Conservation (phyloP, 257 asterid genomes). For the Salvia miltiorrhiza region DNA sequence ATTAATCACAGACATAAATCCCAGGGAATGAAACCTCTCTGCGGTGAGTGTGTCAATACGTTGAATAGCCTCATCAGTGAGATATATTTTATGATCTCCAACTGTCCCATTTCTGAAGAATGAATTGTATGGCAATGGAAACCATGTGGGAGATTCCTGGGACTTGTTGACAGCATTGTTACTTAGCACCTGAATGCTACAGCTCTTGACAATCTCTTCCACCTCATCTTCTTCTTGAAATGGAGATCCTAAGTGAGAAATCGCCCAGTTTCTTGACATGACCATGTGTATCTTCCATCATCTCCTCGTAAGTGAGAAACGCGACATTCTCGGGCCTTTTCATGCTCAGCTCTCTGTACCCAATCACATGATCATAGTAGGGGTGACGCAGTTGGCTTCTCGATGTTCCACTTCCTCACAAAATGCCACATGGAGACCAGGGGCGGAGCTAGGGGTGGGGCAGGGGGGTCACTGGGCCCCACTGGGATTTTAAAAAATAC, state of each 20-base stretch:
- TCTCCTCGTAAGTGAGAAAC: slow-evolving; percentile 36
- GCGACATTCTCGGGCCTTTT: slow-evolving; percentile 18
- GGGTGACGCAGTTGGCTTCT: slow-evolving; percentile 1
- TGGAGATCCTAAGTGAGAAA: slow-evolving; percentile 36
- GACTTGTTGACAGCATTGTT: slow-evolving; percentile 33
- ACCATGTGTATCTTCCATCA: slow-evolving; percentile 15
- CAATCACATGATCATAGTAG: slow-evolving; percentile 42
- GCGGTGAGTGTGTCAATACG: slow-evolving; percentile 28
- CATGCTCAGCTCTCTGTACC: slow-evolving; percentile 29
- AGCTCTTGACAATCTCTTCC: slow-evolving; percentile 24
- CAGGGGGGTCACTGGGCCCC: too few relatives aligned
- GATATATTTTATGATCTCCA: slow-evolving; percentile 30
- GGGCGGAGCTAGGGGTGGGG: too few relatives aligned
- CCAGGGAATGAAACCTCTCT: slow-evolving; percentile 2
- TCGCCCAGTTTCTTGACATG: slow-evolving; percentile 31
- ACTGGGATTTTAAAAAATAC: too few relatives aligned
- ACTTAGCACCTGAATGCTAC: slow-evolving; percentile 28
- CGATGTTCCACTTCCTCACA: slow-evolving; percentile 19
- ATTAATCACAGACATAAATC: too few relatives aligned
- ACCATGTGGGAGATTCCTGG: slow-evolving; percentile 16
- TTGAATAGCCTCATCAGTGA: slow-evolving; percentile 13
- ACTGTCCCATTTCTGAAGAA: slow-evolving; percentile 27
- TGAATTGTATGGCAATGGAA: slow-evolving; percentile 21
- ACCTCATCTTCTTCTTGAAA: slow-evolving; percentile 24
- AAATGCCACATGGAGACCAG: slow-evolving; percentile 43